phyloP scores from a whole-genome alignment of 768 basidiomycete genomes.

The Suillus sp. region DNA sequence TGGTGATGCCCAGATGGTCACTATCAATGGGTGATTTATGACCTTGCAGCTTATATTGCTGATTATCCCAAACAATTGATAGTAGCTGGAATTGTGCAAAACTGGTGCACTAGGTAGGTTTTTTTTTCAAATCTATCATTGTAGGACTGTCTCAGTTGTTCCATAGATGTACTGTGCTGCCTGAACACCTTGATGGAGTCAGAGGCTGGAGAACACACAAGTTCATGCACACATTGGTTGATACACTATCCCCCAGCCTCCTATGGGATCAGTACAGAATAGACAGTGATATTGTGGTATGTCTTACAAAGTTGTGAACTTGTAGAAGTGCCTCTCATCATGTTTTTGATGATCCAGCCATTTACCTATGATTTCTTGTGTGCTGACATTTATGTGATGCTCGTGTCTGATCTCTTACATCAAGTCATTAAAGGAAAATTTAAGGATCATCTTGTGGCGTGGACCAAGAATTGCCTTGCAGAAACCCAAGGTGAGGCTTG shows the following conservation, averaged over 20 bases:
- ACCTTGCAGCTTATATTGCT: slow-evolving; percentile 41
- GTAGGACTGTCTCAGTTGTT: slow-evolving; percentile 11
- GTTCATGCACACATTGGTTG: slow-evolving; percentile 28
- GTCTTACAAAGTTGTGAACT: not conserved
- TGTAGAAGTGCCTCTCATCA: not conserved
- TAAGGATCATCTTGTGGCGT: slow-evolving; percentile 44
- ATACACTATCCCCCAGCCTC: slow-evolving; percentile 26
- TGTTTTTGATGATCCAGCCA: not conserved
- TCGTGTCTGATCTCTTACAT: slow-evolving; percentile 40
- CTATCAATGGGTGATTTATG: slow-evolving; percentile 33
- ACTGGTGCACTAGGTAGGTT: slow-evolving; percentile 39
- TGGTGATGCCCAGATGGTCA: slow-evolving; percentile 33
- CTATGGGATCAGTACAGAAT: slow-evolving; percentile 39
- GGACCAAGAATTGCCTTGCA: slow-evolving; percentile 23
- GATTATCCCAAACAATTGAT: slow-evolving; percentile 42
- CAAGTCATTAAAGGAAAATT: slow-evolving; percentile 51
- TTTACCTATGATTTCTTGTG: slow-evolving; percentile 30
- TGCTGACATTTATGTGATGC: too few relatives aligned
- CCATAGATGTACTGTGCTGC: slow-evolving; percentile 28
- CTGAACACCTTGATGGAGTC: slow-evolving; percentile 28
- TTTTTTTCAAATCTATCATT: not conserved
- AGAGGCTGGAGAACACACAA: slow-evolving; percentile 22
- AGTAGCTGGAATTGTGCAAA: slow-evolving; percentile 36
- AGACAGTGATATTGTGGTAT: not conserved
- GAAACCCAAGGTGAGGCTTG: not conserved